Base-by-base conservation (phyloP, 768 basidiomycete genomes). In the Mycena indigotica region DNA sequence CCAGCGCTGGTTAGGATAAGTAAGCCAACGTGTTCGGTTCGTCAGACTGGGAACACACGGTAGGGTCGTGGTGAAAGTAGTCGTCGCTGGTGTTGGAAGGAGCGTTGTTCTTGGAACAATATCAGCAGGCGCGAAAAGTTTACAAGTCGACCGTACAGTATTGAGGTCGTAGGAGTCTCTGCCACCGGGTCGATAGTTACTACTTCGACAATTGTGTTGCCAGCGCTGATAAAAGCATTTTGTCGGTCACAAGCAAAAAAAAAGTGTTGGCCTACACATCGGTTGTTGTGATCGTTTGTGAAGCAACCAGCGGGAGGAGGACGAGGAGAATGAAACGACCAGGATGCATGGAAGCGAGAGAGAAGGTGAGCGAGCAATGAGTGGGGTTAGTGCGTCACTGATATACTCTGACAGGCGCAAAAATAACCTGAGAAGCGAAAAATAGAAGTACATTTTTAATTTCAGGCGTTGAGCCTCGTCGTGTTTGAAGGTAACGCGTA, bases 141-240 rank as follows among this genome's bases (percentile, higher is more conserved):
- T n/a, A n/a, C n/a, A n/a, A n/a, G n/a, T n/a, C n/a, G n/a, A n/a
- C n/a, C 60, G 39, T 38, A 59, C 57, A 56, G 21, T 29, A 53
- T 56, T 2, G 6, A 21, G 4, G 61, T 63, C 13, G 61, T 53
- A 24, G 57, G 57, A 12, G n/a, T n/a, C n/a, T 40, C 8, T 3
- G 53, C 61, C n/a, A 46, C 19, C n/a, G 25, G 0, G 30, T 59
- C 51, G n/a, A 25, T 13, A 5, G 56, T 62, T 12, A 52, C 32
- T 3, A 51, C 50, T 40, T 62, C 60, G 5, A 59, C 52, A 10
- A 63, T 32, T 10, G 51, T 45, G 13, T 63, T 21, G 19, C 61
- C 61, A 5, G 8, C 17, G 16, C 61, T 63, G n/a, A n/a, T n/a
- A n/a, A n/a, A 23, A 19, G 28, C 28, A 26, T 10, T n/a, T 53